Evolutionary conservation across 768 basidiomycete species (phyloP).

Genomic region (Lyophyllum shimeji): DNA sequence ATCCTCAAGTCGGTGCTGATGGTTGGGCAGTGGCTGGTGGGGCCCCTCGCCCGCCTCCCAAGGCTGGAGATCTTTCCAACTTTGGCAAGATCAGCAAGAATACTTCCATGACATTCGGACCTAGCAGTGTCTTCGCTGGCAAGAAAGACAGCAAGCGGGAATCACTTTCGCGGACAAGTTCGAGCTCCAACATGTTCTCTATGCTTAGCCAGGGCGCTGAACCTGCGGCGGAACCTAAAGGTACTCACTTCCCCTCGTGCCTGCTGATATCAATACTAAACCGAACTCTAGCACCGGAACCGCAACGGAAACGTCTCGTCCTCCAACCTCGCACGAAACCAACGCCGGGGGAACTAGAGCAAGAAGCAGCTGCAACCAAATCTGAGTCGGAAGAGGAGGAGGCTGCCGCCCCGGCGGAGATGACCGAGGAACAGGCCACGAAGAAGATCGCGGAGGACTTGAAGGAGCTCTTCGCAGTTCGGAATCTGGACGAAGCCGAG

Average conservation of each 20-base stretch:
- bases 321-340: constrained; percentile 81
- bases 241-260: constrained; percentile 31
- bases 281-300: constrained; percentile 45
- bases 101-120: constrained; percentile 75
- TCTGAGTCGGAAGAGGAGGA: constrained; percentile 48
- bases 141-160: constrained; percentile 72
- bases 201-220: constrained; percentile 72
- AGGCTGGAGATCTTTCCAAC: constrained; percentile 83
- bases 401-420: constrained; percentile 46
- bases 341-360: constrained; percentile 31
- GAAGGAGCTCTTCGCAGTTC: constrained; percentile 86
- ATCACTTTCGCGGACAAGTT: constrained; percentile 76
- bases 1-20: constrained; percentile 65
- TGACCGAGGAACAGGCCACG: constrained; percentile 67
- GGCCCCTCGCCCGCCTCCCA: constrained; percentile 58
- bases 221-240: constrained; percentile 56
- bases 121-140: constrained; percentile 78
- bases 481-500: constrained; percentile 85
- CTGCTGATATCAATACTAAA: constrained; percentile 22
- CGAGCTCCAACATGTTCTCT: constrained; percentile 84
- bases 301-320: constrained; percentile 69
- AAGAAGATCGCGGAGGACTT: constrained; percentile 78
- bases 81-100: constrained; percentile 84
- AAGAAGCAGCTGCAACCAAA: constrained; percentile 25
- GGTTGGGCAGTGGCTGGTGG: constrained; percentile 83